Base-by-base conservation (phyloP, 2,329 filamentous ascomycete genomes). In the Penicillium psychrosexuale region DNA sequence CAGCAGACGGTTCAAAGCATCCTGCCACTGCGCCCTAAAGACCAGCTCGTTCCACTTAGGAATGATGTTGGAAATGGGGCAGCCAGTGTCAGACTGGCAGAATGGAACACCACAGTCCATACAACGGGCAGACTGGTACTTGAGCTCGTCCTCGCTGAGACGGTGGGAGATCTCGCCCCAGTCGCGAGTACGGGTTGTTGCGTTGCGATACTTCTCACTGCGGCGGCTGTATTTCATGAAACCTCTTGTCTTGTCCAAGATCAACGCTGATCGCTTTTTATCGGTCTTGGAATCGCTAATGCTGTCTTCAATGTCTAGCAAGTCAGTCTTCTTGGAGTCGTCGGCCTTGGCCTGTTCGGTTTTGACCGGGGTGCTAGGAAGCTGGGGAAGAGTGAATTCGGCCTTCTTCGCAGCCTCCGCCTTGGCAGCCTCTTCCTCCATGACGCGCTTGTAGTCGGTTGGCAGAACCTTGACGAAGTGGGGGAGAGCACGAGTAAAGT, bases 81-180 rank as follows among this genome's bases (percentile, higher is more conserved):
- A 97, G 46, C 93, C 93, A 61, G 90, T 91, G 66, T 97, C 93
- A 19, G 91, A 96, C 75, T 97, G 93, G 68, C 93, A 97, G 83
- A 97, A 97, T 1, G 93, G 93, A 58, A 97, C 92, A 84, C 93
- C 93, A 59, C 93, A 97, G 78, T 97, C 93, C 93, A 97, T 97
- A 80, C 93, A 97, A 62, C 93, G 90, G 58, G 93, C 93, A 44
- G 91, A 88, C 76, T 97, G 93, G 71, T 96, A 97, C 79, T 97
- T 97, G 61, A 97, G 85, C 77, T 96, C 91, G 65, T 97, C 93
- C 75, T 96, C 91, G 62, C 90, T 91, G 46, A 97, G 83, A 55
- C 93, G 89, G 67, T 85, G 85, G 56, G 88, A 94, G 44, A 97
- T 83, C 77, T 97, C 93, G 38, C 88, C 89, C 92, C 92, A 97